Conservation (phyloP, 2,329 filamentous ascomycete genomes). For the Pseudocercospora macadamiae region DNA sequence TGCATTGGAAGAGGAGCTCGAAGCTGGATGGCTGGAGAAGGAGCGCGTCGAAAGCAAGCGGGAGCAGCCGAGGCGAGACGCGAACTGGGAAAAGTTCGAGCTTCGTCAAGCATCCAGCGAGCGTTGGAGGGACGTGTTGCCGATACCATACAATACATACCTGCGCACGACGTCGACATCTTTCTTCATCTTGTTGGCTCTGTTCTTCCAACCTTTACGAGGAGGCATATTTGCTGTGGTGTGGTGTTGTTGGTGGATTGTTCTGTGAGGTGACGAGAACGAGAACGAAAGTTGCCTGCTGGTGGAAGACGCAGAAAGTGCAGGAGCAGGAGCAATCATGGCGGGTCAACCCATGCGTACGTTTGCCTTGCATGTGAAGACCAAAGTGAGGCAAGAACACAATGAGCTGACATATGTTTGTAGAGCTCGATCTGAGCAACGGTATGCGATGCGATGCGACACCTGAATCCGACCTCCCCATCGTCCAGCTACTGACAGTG, state of each 20-base stretch:
- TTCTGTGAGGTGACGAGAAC: not conserved
- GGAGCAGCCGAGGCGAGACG: not conserved
- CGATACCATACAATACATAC: too few relatives aligned
- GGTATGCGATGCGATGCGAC: conserved; percentile 66
- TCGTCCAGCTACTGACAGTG: conserved; percentile 23
- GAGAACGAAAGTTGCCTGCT: conserved; percentile 11
- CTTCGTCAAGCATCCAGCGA: too few relatives aligned
- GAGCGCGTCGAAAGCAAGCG: not conserved
- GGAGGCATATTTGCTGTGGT: conserved; percentile 9
- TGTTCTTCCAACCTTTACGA: conserved; percentile 1
- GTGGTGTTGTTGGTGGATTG: not conserved
- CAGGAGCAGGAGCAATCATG: conserved; percentile 41
- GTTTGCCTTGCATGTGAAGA: conserved; percentile 47
- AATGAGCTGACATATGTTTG: conserved; percentile 18
- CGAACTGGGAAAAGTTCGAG: not conserved
- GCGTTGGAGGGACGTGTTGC: too few relatives aligned
- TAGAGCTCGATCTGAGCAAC: conserved; percentile 82
- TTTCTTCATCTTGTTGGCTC: not conserved
- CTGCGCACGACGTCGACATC: too few relatives aligned
- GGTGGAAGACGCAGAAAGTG: too few relatives aligned
- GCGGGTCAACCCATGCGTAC: conserved; percentile 64
- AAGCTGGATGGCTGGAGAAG: not conserved
- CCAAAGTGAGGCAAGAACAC: conserved; percentile 18
- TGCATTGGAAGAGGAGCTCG: not conserved
- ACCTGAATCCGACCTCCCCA: conserved; percentile 12